Conservation (phyloP, 805 yeast genomes). For the Teunomyces barrocoloradensis region DNA sequence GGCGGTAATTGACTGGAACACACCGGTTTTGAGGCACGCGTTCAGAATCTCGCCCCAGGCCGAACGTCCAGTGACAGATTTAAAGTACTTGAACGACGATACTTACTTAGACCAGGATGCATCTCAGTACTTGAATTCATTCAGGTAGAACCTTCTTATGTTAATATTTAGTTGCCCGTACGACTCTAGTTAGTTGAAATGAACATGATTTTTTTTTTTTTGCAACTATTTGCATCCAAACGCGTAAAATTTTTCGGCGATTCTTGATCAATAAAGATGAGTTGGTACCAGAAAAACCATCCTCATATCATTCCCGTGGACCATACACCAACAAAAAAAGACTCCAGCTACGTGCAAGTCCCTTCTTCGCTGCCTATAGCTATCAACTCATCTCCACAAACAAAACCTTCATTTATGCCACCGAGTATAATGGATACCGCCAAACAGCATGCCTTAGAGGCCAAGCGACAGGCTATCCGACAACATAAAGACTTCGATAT, state of each 20-base stretch:
- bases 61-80: conserved; percentile 58
- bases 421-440: conserved; percentile 9
- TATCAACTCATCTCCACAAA: conserved; percentile 27
- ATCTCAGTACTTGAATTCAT: neutral
- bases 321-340: conserved; percentile 9
- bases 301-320: conserved; percentile 10
- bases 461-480: conserved; percentile 35
- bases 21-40: conserved; percentile 68
- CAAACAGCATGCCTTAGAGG: conserved; percentile 25
- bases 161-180: neutral
- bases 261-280: conserved; percentile 12
- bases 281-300: conserved; percentile 22
- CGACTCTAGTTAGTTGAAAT: neutral
- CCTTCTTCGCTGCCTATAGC: conserved; percentile 41
- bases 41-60: conserved; percentile 72
- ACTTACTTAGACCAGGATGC: neutral
- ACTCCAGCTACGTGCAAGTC: conserved; percentile 32
- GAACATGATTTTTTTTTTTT: neutral
- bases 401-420: conserved; percentile 1
- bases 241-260: conserved; percentile 2
- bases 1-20: conserved; percentile 70
- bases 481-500: conserved; percentile 39
- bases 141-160: neutral
- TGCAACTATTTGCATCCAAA: conserved; percentile 3
- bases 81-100: conserved; percentile 31